Evolutionary conservation across 208 protist species (phyloP), one percentile per base, ranked within the genome.

Genomic region (Acanthamoeba quina): DNA sequence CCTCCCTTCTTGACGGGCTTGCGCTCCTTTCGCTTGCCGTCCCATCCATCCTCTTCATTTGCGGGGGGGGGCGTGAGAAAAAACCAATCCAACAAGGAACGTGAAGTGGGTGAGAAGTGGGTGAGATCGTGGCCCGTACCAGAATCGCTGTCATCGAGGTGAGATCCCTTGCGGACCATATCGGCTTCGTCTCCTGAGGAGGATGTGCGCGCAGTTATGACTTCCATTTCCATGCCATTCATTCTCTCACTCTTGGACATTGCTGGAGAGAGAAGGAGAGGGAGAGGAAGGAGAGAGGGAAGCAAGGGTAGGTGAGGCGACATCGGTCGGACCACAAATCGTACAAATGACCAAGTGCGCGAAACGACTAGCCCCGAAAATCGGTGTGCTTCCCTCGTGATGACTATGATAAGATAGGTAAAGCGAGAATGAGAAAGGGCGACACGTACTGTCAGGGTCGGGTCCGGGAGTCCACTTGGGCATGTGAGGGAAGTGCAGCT

Each of bases 211-310:
- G 78, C 17, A 9, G 78, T 64, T 29, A 86, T 31, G 21, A 86
- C 78, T 5, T 86, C 78, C 78, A 86, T 86, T 62, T 86, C 78
- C 78, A 86, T 86, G 24, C n/a, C 78, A 47, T 24, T 7, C 24
- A 70, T 37, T 37, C 64, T 70, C 64, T 70, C 64, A 70, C 29
- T 37, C 64, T 70, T 70, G n/a, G 29, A 15, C 64, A 70, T 19
- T 26, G 64, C 64, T 70, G 70, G 37, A 52, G 10, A 1, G 31
- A 49, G 37, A 49, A 49, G 29, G 3, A 31, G 3, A n/a, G 2
- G 66, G 4, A 26, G 66, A 11, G 49, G 29, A 49, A 78, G 34
- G 26, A 78, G 5, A 49, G 70, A 78, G 37, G 70, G 37, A 49
- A 41, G 29, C 29, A 70, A 37, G 19, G 21, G 62, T 78, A 13